Base-by-base conservation (phyloP, 768 basidiomycete species). In the button mushroom (Agaricus bisporus) region DNA sequence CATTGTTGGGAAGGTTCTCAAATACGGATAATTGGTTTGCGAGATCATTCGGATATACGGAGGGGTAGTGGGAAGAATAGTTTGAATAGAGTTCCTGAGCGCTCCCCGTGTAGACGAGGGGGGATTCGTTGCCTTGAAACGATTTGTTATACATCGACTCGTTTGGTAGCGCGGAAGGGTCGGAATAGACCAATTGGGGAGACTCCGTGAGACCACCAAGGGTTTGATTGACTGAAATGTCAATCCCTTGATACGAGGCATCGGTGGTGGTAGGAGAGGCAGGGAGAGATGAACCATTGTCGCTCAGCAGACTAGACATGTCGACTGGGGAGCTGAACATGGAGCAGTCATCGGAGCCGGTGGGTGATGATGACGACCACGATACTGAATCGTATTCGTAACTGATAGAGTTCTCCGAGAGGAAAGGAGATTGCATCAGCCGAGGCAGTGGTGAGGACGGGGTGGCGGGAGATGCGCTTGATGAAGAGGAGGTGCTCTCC, bases 401-500 rank as follows among this genome's bases (percentile, higher is more conserved):
- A 46, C 62, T 68, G 41, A 54, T 25, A 11, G 44, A 47, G 12
- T 39, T 38, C 37, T 46, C 52, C 45, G 52, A 47, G 45, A 45
- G 41, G 38, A 54, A 54, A 25, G 52, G 52, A 44, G 52, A 45
- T 41, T 54, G 52, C n/a, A 54, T 48, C 35, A 60, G 49, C 28
- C 36, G 41, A 11, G 59, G 59, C 46, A 54, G 36, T 62, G 66
- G 35, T 28, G 66, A 59, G 11, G 66, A 66, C 9, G 67, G 68
- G 4, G 67, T 68, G 4, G 72, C 66, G 10, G 75, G 73, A 26
- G 75, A 76, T 15, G 70, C 68, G 50, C 70, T 71, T 7, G 70
- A 72, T n/a, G 74, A 74, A 9, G 72, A 73, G 0, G 73, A 72
- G 18, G 66, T 63, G 55, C 73, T 73, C 57, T 67, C 71, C 26